Conservation (phyloP, 371 early-diverging fungal species). For the Rhizopus delemar region DNA sequence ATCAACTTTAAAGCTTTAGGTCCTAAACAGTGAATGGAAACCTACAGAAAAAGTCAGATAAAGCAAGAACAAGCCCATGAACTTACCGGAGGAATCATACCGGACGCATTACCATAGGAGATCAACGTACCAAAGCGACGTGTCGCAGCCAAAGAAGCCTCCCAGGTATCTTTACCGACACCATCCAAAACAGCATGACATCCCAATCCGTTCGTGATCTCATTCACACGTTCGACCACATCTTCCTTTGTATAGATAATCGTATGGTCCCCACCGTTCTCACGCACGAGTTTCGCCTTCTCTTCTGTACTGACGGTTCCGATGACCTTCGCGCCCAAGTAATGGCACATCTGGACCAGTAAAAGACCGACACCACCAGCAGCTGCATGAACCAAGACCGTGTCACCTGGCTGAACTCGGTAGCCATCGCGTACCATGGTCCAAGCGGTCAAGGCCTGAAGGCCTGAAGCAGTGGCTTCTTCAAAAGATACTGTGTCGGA, state of each 20-base stretch:
- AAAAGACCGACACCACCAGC: constrained; percentile 90
- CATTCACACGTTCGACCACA: constrained; percentile 66
- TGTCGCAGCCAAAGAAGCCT: constrained; percentile 67
- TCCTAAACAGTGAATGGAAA: constrained; percentile 66
- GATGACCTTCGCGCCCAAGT: constrained; percentile 85
- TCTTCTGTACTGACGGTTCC: constrained; percentile 84
- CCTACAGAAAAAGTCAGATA: constrained; percentile 9
- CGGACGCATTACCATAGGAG: constrained; percentile 93
- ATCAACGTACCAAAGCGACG: constrained; percentile 82
- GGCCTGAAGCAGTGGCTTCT: constrained; percentile 63
- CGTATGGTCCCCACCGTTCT: constrained; percentile 77
- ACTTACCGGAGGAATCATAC: constrained; percentile 73
- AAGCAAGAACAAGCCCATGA: neutral
- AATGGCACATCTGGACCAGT: constrained; percentile 74
- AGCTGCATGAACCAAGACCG: constrained; percentile 86
- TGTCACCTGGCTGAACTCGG: constrained; percentile 72
- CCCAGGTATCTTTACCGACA: constrained; percentile 89
- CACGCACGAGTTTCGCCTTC: constrained; percentile 76
- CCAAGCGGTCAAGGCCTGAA: constrained; percentile 84
- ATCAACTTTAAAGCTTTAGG: constrained; percentile 76
- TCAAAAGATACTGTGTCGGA: constrained; percentile 63
- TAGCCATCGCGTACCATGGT: constrained; percentile 76
- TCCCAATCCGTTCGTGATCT: constrained; percentile 76
- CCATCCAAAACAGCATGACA: constrained; percentile 91
- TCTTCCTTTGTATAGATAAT: constrained; percentile 75